phyloP scores from a whole-genome alignment of 2,329 filamentous ascomycete species.

The Whalleya microplaca region DNA sequence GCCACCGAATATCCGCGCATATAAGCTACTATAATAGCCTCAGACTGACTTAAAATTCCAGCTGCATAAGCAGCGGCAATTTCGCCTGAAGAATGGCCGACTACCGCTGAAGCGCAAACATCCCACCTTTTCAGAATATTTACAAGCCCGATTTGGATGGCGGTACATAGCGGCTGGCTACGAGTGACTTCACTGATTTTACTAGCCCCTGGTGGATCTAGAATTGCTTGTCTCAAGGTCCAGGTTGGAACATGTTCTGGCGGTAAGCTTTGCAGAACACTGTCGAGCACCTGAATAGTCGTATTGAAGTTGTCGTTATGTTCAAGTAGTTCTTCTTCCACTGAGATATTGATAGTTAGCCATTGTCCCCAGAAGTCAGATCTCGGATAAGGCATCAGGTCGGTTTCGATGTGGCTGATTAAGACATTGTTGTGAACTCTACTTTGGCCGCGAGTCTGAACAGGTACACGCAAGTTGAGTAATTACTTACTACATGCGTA shows the following conservation, averaged over 20 bases:
- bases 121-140: conserved; percentile 18
- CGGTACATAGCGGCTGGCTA: conserved; percentile 29
- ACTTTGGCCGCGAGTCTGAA: too few species aligned
- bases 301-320: too few species aligned
- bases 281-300: too few species aligned
- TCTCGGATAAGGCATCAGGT: too few species aligned
- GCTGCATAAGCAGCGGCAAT: conserved; percentile 48
- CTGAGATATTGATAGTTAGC: too few species aligned
- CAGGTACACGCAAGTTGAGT: conserved; percentile 21
- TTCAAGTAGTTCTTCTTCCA: too few species aligned
- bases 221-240: conserved; percentile 15
- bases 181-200: conserved; percentile 7
- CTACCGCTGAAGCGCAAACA: conserved; percentile 6
- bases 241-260: too few species aligned
- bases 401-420: too few species aligned
- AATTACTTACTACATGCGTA: too few species aligned
- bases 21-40: conserved; percentile 27
- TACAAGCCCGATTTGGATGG: conserved; percentile 28
- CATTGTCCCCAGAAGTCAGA: too few species aligned
- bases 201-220: not conserved
- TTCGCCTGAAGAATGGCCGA: conserved; percentile 41
- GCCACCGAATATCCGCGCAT: conserved; percentile 22
- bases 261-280: too few species aligned
- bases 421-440: too few species aligned
- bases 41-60: conserved; percentile 25